Evolutionary conservation across 768 basidiomycete species (phyloP), one percentile per base, ranked within the genome.

Genomic region (Suillus variegatus): DNA sequence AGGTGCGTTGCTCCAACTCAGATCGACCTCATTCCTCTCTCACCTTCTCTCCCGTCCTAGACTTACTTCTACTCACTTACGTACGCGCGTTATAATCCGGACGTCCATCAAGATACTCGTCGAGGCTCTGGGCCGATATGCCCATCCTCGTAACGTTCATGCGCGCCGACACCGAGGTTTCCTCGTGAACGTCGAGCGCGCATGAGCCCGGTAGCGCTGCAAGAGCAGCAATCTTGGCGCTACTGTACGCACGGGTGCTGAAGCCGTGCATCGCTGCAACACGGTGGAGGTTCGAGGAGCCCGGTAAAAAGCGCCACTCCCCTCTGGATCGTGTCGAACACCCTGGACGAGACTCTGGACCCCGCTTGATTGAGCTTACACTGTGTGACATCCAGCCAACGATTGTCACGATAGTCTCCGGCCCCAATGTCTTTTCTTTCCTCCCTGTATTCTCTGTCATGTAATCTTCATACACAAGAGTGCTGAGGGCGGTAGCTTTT

Each of bases 401-500:
- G 10, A 43, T 55, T 38, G 13, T 38, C 28, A 7, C 13, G n/a
- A 20, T 6, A 2, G 12, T 41, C 52, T 8, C 36, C 14, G 4
- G 22, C 10, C 16, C 36, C 3, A 16, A 25, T 25, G 1, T 58
- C 5, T 44, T 12, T 16, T 36, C 16, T 43, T 20, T 38, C 22
- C 25, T 57, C 12, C 46, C 6, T 38, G 6, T 35, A 44, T 58
- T 51, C 13, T 58, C 2, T 54, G 41, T 12, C 22, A 41, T 64
- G 55, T 63, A 56, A 9, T 56, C 5, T 25, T 18, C 12, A 32
- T 28, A 22, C 65, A 43, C 56, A 4, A 38, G 46, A 66, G 10
- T 66, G 63, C 56, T 60, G 65, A 66, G 65, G 65, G 63, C 58
- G 65, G 65, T 66, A 66, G 65, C 65, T 66, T 66, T 66, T 66